phyloP scores from a whole-genome alignment of 1,284 basidiomycete genomes.

The Clitocybe nebularis region DNA sequence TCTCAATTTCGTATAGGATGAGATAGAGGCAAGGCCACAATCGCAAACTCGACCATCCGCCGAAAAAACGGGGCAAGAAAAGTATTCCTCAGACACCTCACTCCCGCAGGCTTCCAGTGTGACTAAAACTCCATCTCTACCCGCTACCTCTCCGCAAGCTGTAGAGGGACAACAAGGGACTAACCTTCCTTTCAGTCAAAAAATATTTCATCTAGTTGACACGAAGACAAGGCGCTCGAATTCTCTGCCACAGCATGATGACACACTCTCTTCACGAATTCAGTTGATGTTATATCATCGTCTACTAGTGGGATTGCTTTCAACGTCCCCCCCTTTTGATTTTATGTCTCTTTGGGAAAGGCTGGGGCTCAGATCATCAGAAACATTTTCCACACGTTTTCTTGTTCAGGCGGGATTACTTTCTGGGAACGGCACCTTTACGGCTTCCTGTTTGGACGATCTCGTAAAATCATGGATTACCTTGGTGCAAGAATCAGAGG shows the following conservation, averaged over 20 bases:
- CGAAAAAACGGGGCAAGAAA: neutral
- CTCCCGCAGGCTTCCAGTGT: constrained; percentile 13
- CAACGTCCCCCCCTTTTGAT: constrained; percentile 40
- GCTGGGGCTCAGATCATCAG: constrained; percentile 41
- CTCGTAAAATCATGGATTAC: constrained; percentile 28
- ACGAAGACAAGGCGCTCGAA: constrained; percentile 67
- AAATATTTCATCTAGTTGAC: constrained; percentile 56
- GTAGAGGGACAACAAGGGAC: neutral
- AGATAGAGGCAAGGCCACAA: constrained; percentile 27
- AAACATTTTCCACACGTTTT: constrained; percentile 54
- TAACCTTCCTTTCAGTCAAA: neutral
- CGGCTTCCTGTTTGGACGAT: constrained; percentile 35
- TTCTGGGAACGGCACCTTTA: constrained; percentile 22
- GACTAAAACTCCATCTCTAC: constrained; percentile 10
- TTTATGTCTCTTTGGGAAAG: constrained; percentile 55
- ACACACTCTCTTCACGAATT: constrained; percentile 62
- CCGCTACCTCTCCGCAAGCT: constrained; percentile 17
- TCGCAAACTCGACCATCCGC: too few species aligned
- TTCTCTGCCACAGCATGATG: constrained; percentile 57
- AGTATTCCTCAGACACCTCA: neutral
- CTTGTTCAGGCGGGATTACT: constrained; percentile 44
- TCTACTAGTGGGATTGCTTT: constrained; percentile 55
- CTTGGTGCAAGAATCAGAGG: constrained; percentile 27
- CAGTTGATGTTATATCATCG: constrained; percentile 86
- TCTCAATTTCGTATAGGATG: constrained; percentile 18